phyloP scores from a whole-genome alignment of 73 alveolate genomes.

The Tetrahymena malaccensis region DNA sequence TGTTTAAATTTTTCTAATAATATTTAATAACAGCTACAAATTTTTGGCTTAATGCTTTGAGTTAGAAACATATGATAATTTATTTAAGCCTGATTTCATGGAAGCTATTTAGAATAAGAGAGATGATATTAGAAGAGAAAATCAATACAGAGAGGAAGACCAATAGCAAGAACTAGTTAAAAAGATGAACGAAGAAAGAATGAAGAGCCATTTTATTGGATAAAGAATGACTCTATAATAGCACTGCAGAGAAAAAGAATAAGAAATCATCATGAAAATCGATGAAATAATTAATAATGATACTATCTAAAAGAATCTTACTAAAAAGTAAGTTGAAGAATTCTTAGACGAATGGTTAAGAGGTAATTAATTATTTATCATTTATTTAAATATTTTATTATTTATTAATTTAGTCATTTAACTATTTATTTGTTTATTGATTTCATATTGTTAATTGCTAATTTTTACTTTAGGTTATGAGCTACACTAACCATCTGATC shows the following conservation, averaged over 20 bases:
- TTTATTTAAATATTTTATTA: no score
- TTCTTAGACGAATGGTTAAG: conserved; percentile 67
- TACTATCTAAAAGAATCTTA: conserved; percentile 62
- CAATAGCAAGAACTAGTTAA: conserved; percentile 57
- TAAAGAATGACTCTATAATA: conserved; percentile 89
- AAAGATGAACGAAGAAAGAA: conserved; percentile 85
- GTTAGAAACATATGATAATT: conserved; percentile 91
- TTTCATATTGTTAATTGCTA: no score
- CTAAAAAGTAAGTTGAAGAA: conserved; percentile 66
- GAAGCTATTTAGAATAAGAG: conserved; percentile 88
- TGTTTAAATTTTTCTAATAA: no score
- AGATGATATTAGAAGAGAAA: conserved; percentile 66
- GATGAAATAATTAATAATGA: conserved; percentile 63
- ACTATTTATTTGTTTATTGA: no score
- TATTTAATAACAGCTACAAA: conserved; percentile 25
- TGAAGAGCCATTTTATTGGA: conserved; percentile 93
- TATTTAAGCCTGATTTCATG: conserved; percentile 92
- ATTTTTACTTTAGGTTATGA: conserved; percentile 10
- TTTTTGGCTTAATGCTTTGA: conserved; percentile 91
- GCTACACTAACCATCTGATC: conserved; percentile 64
- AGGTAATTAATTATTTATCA: neutral
- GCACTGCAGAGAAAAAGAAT: conserved; percentile 63
- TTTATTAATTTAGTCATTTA: no score
- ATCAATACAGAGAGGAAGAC: conserved; percentile 60
- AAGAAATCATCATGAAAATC: conserved; percentile 58